Evolutionary conservation across 176 grass and related monocot genomes (phyloP).

Genomic region (Musa itinerans): DNA sequence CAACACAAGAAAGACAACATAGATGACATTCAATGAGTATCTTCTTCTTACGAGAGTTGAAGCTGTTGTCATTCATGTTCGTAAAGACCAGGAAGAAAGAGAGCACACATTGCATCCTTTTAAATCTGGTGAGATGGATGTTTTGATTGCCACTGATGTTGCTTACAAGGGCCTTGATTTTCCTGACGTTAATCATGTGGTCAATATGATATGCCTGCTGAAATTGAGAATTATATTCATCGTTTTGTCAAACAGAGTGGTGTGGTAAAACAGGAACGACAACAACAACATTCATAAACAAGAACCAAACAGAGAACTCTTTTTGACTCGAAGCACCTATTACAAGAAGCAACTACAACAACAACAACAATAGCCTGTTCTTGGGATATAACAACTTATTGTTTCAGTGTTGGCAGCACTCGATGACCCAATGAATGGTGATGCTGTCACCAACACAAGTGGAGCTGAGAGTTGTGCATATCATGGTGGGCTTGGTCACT

Average conservation of each 20-base stretch:
- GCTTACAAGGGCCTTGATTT: conserved; percentile 96
- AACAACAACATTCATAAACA: conserved; percentile 86
- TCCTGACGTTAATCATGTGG: conserved; percentile 88
- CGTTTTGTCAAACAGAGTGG: conserved; percentile 72
- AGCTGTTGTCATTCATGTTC: conserved; percentile 69
- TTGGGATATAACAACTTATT: conserved; percentile 44
- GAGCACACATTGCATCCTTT: conserved; percentile 56
- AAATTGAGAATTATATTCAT: conserved; percentile 94
- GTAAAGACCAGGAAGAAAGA: conserved; percentile 97
- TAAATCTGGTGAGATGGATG: conserved; percentile 71
- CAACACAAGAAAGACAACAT: conserved; percentile 32
- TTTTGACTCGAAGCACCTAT: conserved; percentile 73
- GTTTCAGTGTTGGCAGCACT: conserved; percentile 78
- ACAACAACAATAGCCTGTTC: too few species aligned
- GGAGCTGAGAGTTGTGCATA: conserved; percentile 82
- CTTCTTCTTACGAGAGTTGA: conserved; percentile 94
- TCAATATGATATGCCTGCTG: conserved; percentile 94
- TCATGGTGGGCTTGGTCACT: conserved; percentile 82
- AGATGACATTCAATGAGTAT: conserved; percentile 83
- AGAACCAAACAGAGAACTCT: conserved; percentile 86
- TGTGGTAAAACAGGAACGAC: conserved; percentile 87
- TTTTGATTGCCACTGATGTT: conserved; percentile 81
- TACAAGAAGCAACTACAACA: conserved; percentile 51
- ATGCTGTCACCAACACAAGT: conserved; percentile 57
- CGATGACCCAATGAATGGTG: conserved; percentile 60